phyloP scores from a whole-genome alignment of 371 early-diverging fungal genomes.

The Rhizopus microsporus region DNA sequence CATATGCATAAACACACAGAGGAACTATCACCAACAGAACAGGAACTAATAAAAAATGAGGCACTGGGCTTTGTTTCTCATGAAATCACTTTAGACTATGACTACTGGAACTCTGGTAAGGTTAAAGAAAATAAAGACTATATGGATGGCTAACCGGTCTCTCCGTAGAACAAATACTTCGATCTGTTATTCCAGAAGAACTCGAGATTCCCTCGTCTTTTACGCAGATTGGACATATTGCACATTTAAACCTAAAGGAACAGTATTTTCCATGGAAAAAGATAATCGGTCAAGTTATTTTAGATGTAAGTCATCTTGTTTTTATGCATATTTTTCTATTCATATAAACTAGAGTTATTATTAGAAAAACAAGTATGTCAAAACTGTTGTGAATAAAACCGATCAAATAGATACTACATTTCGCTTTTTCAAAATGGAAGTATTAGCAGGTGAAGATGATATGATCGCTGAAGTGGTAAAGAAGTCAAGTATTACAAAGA shows the following conservation, averaged over 20 bases:
- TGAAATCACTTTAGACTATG: slow-evolving; percentile 66
- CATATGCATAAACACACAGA: slow-evolving; percentile 10
- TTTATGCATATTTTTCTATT: background rate
- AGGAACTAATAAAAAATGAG: slow-evolving; percentile 51
- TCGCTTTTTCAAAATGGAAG: slow-evolving; percentile 96
- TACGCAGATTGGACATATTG: slow-evolving; percentile 93
- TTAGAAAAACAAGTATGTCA: slow-evolving; percentile 89
- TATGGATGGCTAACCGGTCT: background rate
- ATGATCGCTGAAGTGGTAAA: slow-evolving; percentile 85
- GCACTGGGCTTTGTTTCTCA: slow-evolving; percentile 52
- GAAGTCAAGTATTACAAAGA: background rate
- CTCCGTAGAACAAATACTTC: slow-evolving; percentile 83
- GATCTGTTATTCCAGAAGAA: slow-evolving; percentile 87
- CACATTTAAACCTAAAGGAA: slow-evolving; percentile 95
- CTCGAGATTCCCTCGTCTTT: slow-evolving; percentile 86
- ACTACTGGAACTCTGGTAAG: slow-evolving; percentile 78
- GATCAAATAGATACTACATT: slow-evolving; percentile 94
- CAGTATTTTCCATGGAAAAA: slow-evolving; percentile 87
- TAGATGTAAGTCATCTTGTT: slow-evolving; percentile 69
- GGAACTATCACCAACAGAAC: slow-evolving; percentile 48
- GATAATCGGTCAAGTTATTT: slow-evolving; percentile 91
- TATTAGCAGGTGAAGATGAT: slow-evolving; percentile 88
- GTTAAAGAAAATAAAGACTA: background rate
- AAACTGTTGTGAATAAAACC: slow-evolving; percentile 95
- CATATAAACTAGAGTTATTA: no score